Conservation (phyloP, 2,329 filamentous ascomycete genomes). For the Colletotrichum sp. region DNA sequence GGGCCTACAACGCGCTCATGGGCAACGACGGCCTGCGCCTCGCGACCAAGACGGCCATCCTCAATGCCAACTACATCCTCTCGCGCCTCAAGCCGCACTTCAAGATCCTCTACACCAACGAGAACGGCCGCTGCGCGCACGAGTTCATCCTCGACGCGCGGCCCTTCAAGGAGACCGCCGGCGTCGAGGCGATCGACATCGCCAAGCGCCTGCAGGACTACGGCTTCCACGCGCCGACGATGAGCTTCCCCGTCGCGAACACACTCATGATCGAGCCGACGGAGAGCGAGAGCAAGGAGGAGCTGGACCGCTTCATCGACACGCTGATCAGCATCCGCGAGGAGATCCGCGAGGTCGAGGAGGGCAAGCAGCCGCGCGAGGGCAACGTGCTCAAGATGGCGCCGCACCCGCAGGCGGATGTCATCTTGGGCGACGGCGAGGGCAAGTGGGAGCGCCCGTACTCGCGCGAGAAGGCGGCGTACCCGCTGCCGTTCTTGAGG, state of each 20-base stretch:
- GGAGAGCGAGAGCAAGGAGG: conserved; percentile 88
- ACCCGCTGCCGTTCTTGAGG: conserved; percentile 79
- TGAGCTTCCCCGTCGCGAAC: conserved; percentile 95
- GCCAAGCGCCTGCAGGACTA: conserved; percentile 97
- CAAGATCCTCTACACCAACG: conserved; percentile 91
- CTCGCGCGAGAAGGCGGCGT: conserved; percentile 81
- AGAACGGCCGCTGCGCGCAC: conserved; percentile 86
- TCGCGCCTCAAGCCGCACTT: conserved; percentile 86
- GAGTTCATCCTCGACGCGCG: conserved; percentile 95
- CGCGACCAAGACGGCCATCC: conserved; percentile 88
- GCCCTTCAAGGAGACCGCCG: conserved; percentile 80
- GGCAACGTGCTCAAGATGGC: conserved; percentile 88
- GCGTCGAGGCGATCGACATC: conserved; percentile 91
- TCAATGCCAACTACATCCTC: conserved; percentile 97
- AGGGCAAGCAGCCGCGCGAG: conserved; percentile 74
- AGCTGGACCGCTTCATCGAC: conserved; percentile 92
- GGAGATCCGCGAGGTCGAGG: conserved; percentile 85
- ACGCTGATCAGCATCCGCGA: conserved; percentile 84
- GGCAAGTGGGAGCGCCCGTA: conserved; percentile 83
- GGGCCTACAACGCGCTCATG: conserved; percentile 97
- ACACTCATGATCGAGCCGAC: conserved; percentile 99
- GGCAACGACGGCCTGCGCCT: conserved; percentile 81
- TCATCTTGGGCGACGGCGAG: conserved; percentile 64
- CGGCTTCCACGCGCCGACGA: conserved; percentile 95
- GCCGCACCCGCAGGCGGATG: conserved; percentile 83